Conservation (phyloP, 768 basidiomycete species). For the Pleurotus sapidus region DNA sequence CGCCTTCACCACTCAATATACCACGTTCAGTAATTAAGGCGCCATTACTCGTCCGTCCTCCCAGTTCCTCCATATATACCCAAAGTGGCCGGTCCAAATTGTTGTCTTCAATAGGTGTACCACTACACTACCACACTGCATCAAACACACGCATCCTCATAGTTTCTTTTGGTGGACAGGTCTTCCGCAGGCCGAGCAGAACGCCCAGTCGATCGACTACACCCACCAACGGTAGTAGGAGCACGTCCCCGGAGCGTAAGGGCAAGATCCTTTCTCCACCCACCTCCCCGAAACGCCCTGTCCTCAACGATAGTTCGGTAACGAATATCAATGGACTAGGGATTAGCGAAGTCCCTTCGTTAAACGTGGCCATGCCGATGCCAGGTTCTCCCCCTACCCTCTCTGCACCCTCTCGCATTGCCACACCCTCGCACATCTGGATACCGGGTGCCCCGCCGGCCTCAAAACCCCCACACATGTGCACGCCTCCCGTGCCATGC, state of each 20-base stretch:
- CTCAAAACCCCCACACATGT: constrained; percentile 29
- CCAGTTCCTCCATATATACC: constrained; percentile 48
- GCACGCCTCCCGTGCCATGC: constrained; percentile 6
- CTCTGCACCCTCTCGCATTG: constrained; percentile 30
- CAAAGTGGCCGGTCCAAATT: constrained; percentile 48
- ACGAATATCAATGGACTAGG: constrained; percentile 3
- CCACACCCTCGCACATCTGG: constrained; percentile 53
- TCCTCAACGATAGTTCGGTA: background rate
- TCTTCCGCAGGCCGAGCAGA: constrained; percentile 55
- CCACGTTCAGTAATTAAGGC: constrained; percentile 43
- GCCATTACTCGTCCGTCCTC: constrained; percentile 71
- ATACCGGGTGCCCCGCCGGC: constrained; percentile 59
- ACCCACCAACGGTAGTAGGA: constrained; percentile 19
- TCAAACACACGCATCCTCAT: constrained; percentile 58
- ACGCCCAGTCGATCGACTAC: constrained; percentile 33
- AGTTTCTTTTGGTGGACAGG: constrained; percentile 80
- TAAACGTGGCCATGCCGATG: background rate
- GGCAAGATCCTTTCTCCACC: background rate
- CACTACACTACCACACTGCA: constrained; percentile 43
- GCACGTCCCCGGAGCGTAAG: constrained; percentile 12
- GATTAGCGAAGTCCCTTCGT: constrained; percentile 5
- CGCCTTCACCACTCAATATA: constrained; percentile 16
- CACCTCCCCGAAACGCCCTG: background rate
- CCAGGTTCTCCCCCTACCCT: background rate
- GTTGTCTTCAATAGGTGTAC: constrained; percentile 60